Evolutionary conservation across 1,139 yeast genomes (phyloP), one percentile per base, ranked within the genome.

Genomic region (Suhomyces anneliseae): DNA sequence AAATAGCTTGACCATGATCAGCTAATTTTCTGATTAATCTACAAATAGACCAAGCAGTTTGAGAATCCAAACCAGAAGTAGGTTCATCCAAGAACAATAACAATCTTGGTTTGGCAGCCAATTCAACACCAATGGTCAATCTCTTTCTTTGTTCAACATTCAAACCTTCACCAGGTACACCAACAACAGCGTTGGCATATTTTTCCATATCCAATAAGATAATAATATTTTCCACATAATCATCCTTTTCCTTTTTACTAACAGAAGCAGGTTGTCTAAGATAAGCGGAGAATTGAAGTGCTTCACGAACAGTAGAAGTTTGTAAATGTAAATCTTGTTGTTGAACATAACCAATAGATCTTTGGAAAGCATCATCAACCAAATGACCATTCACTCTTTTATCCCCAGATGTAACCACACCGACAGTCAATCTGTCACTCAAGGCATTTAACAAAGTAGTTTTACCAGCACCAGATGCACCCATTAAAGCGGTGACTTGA

Each of bases 361-460:
- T 74, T 52, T 78, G 63, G 24, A 79, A 68, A 2, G 78, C 70
- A 35, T 63, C 52, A 43, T 61, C 53, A 56, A 53, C 40, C 4
- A 43, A 42, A 8, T 48, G 48, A 7, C 55, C 55, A 40, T 53
- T 51, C 2, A 53, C 55, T 51, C 49, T 47, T 34, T 51, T 42
- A 14, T 31, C 33, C 12, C 55, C 55, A 3, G 46, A 48, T 7
- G 55, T 49, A 29, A 53, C 45, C 5, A 46, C 47, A 39, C 55
- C 55, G 12, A 45, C 42, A 8, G 54, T 50, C n/a, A 47, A 43
- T 34, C 55, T 39, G 34, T 51, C 52, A 38, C 52, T 47, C 32
- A 53, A 43, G 19, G 52, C 45, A 42, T 53, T 53, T 45, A 53
- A 51, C 38, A 53, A 45, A 8, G 55, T 53, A 26, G 55, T 53